phyloP scores from a whole-genome alignment of 2,329 filamentous ascomycete species.

The Fusarium buharicum region DNA sequence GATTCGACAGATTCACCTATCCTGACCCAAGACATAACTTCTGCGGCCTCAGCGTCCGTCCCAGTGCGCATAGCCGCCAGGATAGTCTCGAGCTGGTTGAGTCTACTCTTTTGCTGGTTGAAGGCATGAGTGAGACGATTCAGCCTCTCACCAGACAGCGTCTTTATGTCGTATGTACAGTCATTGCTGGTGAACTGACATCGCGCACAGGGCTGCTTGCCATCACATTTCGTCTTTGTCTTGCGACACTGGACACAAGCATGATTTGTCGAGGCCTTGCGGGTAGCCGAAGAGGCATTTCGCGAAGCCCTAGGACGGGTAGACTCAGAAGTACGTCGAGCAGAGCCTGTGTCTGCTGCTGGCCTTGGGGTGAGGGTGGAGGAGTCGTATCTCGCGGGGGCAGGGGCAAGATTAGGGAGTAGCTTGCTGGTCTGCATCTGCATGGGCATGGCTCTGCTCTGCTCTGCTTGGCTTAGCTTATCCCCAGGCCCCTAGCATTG shows the following conservation, averaged over 20 bases:
- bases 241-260: slow-evolving; percentile 22
- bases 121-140: slow-evolving; percentile 13
- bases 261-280: slow-evolving; percentile 14
- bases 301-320: background rate
- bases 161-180: slow-evolving; percentile 19
- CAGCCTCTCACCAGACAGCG: slow-evolving; percentile 19
- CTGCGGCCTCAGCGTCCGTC: slow-evolving; percentile 16
- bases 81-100: slow-evolving; percentile 23
- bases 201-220: slow-evolving; percentile 7
- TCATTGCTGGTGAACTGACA: slow-evolving; percentile 8
- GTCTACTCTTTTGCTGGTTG: slow-evolving; percentile 22
- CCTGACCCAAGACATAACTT: slow-evolving; percentile 24
- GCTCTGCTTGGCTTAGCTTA: background rate
- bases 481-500: background rate
- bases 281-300: background rate
- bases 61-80: slow-evolving; percentile 17
- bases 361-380: background rate
- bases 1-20: slow-evolving; percentile 20
- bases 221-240: slow-evolving; percentile 26
- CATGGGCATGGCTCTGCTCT: slow-evolving; percentile 5
- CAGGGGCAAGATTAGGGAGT: slow-evolving; percentile 12
- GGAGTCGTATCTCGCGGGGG: slow-evolving; percentile 4
- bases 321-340: background rate
- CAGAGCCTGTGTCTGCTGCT: too few species aligned
- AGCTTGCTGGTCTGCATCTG: slow-evolving; percentile 14